Evolutionary conservation across 805 yeast species (phyloP).

Genomic region (Yarrowia sp.): DNA sequence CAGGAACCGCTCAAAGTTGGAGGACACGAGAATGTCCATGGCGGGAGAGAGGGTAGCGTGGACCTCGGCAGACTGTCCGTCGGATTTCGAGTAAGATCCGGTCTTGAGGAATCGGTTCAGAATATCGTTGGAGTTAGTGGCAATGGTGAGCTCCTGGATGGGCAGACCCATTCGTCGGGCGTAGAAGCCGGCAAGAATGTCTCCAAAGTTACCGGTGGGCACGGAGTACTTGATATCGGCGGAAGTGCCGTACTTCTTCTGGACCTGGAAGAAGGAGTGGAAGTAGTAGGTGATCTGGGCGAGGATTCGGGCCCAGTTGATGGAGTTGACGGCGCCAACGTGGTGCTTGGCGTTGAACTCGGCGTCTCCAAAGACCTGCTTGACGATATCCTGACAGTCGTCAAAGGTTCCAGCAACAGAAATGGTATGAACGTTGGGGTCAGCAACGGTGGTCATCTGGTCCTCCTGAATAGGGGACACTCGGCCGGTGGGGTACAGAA

Average conservation of each 20-base stretch:
- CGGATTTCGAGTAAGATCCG: conserved; percentile 74
- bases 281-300: conserved; percentile 98
- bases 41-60: conserved; percentile 95
- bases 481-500: conserved; percentile 94
- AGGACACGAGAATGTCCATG: conserved; percentile 94
- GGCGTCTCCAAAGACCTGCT: conserved; percentile 83
- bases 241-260: conserved; percentile 35
- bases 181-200: conserved; percentile 92
- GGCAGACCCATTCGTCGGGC: conserved; percentile 97
- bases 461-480: conserved; percentile 97
- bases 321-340: conserved; percentile 96
- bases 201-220: conserved; percentile 98
- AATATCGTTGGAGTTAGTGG: conserved; percentile 94
- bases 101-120: conserved; percentile 86
- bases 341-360: conserved; percentile 88
- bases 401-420: conserved; percentile 96
- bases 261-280: conserved; percentile 79
- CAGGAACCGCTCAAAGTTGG: conserved; percentile 92
- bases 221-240: conserved; percentile 78
- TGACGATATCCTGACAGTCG: conserved; percentile 96
- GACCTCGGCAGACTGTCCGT: conserved; percentile 55
- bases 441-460: conserved; percentile 97
- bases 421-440: conserved; percentile 87
- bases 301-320: conserved; percentile 97
- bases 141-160: conserved; percentile 78